These are phyloP conservation scores for Emmonsia crescens DNA, from an alignment of 2,329 filamentous ascomycete genomes.

Conservation along the genomic window DNA sequence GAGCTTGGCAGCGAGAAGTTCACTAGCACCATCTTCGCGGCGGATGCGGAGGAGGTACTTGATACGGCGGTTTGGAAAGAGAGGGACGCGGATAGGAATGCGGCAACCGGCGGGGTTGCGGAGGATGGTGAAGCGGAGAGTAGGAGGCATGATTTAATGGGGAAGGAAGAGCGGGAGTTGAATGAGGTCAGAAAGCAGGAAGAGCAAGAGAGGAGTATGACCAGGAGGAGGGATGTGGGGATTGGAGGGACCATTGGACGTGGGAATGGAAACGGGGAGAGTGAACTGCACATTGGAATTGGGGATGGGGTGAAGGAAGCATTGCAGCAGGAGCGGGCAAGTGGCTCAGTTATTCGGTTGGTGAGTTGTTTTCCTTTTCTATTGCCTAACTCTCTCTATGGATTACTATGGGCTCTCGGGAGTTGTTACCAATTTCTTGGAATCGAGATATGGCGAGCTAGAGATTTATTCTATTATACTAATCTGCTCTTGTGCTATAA, in stretches of 20 bases:
- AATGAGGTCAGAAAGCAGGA: constrained; percentile 49
- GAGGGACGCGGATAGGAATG: constrained; percentile 37
- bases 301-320: constrained; percentile 45
- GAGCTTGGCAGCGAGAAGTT: constrained; percentile 54
- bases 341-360: constrained; percentile 37
- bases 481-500: constrained; percentile 3
- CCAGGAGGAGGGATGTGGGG: constrained; percentile 38
- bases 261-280: constrained; percentile 7
- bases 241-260: constrained; percentile 28
- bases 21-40: constrained; percentile 43
- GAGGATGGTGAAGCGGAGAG: constrained; percentile 15
- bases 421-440: not conserved
- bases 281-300: constrained; percentile 39
- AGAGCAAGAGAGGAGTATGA: constrained; percentile 46
- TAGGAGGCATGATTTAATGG: constrained; percentile 44
- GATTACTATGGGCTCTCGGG: too few relatives aligned
- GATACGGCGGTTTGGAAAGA: constrained; percentile 44
- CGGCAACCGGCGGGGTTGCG: constrained; percentile 13
- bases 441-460: not conserved
- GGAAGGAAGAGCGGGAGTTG: constrained; percentile 49
- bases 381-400: too few relatives aligned
- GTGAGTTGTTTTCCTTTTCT: constrained; percentile 24
- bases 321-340: constrained; percentile 28
- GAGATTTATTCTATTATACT: constrained; percentile 15
- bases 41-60: constrained; percentile 46